phyloP scores from a whole-genome alignment of 2,329 filamentous ascomycete species.

The Sclerotinia spermophila region DNA sequence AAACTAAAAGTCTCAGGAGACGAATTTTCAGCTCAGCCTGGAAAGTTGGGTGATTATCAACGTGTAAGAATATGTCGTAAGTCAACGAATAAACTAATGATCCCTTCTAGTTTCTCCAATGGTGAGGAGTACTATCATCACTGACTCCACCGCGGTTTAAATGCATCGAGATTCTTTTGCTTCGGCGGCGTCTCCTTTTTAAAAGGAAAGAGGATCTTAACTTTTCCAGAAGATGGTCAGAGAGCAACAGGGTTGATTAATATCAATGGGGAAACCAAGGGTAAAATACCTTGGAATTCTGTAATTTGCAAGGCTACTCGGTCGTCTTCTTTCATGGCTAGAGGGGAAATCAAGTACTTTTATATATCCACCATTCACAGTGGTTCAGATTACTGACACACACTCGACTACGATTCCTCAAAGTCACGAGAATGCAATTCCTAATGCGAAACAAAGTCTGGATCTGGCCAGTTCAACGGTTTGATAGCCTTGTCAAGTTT shows the following conservation, averaged over 20 bases:
- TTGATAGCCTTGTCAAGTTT: constrained; percentile 18
- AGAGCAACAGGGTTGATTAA: neutral
- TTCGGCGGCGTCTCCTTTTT: neutral
- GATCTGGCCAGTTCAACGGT: neutral
- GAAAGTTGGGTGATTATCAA: neutral
- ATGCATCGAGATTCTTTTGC: neutral
- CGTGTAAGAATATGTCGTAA: neutral
- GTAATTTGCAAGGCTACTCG: constrained; percentile 3
- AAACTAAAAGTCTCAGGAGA: constrained; percentile 12
- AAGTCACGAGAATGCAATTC: neutral
- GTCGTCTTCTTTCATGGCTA: constrained; percentile 3
- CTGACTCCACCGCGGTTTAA: neutral
- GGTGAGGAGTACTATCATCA: neutral
- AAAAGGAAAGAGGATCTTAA: neutral
- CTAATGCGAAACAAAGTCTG: constrained; percentile 1
- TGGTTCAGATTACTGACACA: neutral
- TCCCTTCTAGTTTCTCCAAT: neutral
- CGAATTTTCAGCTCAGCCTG: constrained; percentile 12
- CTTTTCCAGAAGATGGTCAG: neutral
- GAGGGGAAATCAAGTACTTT: neutral
- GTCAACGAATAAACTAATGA: neutral
- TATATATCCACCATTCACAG: neutral
- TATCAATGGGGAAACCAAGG: neutral
- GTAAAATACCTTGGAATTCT: neutral
- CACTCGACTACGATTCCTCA: neutral